Conservation (phyloP, 257 asterid genomes). For the Phtheirospermum japonicum region DNA sequence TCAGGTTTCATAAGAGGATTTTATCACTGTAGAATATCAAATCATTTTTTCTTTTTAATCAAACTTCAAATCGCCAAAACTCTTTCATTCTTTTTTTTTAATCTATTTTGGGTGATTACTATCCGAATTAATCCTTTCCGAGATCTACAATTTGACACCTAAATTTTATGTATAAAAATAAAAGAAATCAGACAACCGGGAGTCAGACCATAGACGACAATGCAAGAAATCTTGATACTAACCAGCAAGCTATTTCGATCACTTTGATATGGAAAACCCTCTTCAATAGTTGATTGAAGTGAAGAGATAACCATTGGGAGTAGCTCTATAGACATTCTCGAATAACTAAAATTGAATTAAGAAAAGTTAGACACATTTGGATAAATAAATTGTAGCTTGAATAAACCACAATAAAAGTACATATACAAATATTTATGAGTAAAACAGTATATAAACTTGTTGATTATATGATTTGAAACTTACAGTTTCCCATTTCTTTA, state of each 20-base stretch:
- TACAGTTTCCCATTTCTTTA: too few species aligned
- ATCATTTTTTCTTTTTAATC: neutral
- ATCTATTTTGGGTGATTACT: too few species aligned
- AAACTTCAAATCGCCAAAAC: neutral
- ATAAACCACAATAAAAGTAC: constrained; percentile 12
- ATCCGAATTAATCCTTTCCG: too few species aligned
- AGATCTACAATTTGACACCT: too few species aligned
- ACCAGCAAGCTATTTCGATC: constrained; percentile 74
- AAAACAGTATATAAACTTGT: neutral
- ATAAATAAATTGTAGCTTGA: constrained; percentile 15
- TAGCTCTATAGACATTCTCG: constrained; percentile 83
- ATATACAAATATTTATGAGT: neutral
- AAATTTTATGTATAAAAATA: too few species aligned
- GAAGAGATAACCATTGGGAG: constrained; percentile 64
- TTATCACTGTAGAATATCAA: neutral
- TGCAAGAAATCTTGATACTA: constrained; percentile 36
- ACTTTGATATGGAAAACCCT: constrained; percentile 55
- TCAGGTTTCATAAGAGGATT: neutral
- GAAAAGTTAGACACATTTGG: constrained; percentile 22
- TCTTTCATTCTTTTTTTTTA: too few species aligned
- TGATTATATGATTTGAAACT: too few species aligned
- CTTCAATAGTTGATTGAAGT: constrained; percentile 60
- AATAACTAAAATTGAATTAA: constrained; percentile 51
- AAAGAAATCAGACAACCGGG: constrained; percentile 10
- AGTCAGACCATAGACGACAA: constrained; percentile 7